Evolutionary conservation across 148 eudicot species (phyloP).

Genomic region (Persicaria maculosa): DNA sequence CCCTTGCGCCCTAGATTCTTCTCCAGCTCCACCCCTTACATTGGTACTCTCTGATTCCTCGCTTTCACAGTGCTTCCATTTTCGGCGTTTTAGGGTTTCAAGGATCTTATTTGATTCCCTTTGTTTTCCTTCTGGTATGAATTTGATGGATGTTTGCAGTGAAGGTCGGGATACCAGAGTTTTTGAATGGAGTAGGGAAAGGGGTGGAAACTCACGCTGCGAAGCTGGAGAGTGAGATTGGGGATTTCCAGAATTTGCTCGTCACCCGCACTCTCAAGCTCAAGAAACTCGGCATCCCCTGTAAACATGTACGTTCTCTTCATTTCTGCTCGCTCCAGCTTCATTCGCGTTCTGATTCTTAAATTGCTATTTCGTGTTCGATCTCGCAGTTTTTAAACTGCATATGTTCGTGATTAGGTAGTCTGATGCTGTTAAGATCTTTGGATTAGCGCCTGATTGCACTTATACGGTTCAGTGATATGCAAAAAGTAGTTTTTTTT

Average conservation of each 20-base stretch:
- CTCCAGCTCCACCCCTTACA: slow-evolving; percentile 25
- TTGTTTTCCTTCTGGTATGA: background rate
- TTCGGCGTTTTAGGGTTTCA: background rate
- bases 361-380: background rate
- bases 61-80: background rate
- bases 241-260: slow-evolving; percentile 68
- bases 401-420: background rate
- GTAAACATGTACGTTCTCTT: slow-evolving; percentile 54
- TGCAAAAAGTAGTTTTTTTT: background rate
- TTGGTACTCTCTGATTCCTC: slow-evolving; percentile 17
- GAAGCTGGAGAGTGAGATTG: slow-evolving; percentile 76
- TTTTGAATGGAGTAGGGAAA: slow-evolving; percentile 60
- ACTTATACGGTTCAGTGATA: background rate
- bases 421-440: background rate
- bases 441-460: background rate
- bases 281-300: slow-evolving; percentile 71
- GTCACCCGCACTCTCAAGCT: slow-evolving; percentile 70
- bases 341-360: background rate
- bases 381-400: background rate
- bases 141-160: slow-evolving; percentile 27
- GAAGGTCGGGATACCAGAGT: slow-evolving; percentile 81
- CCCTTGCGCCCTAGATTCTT: slow-evolving; percentile 22
- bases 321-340: background rate
- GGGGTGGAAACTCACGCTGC: slow-evolving; percentile 65
- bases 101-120: background rate